Conservation (phyloP, 1,284 basidiomycete species). For the Schizopora paradoxa region DNA sequence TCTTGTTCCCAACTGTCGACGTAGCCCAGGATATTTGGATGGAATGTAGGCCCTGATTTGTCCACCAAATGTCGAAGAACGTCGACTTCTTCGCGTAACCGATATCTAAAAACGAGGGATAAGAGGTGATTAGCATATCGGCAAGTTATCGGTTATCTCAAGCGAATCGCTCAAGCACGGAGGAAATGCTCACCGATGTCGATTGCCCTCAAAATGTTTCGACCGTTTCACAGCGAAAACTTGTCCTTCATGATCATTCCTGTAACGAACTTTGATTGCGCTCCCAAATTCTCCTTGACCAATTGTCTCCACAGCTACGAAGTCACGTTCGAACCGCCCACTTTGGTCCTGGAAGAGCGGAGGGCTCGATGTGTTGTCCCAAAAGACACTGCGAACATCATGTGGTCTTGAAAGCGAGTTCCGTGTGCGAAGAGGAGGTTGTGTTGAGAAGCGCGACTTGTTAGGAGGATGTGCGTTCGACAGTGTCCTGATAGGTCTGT, state of each 20-base stretch:
- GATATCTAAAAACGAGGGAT: conserved; percentile 50
- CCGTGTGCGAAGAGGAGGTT: conserved; percentile 20
- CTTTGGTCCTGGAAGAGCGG: conserved; percentile 36
- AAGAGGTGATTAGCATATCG: conserved; percentile 16
- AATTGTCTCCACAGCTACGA: conserved; percentile 76
- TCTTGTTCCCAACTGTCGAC: conserved; percentile 97
- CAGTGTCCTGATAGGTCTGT: conserved; percentile 4
- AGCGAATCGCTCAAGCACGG: neutral
- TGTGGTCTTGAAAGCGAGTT: conserved; percentile 18
- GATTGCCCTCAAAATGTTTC: conserved; percentile 86
- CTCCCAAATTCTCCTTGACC: conserved; percentile 95
- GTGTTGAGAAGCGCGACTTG: conserved; percentile 12
- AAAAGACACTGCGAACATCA: conserved; percentile 11
- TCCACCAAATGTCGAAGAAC: conserved; percentile 77
- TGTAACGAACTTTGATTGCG: conserved; percentile 84
- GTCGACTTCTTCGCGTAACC: conserved; percentile 94
- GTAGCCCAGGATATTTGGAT: conserved; percentile 85
- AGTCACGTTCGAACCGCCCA: conserved; percentile 72
- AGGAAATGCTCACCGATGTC: conserved; percentile 69
- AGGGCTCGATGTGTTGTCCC: conserved; percentile 16
- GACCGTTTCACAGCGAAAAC: conserved; percentile 93
- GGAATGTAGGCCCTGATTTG: conserved; percentile 31
- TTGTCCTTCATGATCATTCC: conserved; percentile 44
- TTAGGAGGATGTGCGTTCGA: conserved; percentile 19
- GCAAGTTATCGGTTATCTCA: neutral